Evolutionary conservation across 345 rosid genomes (phyloP).

Genomic region (Citrus cavaleriei): DNA sequence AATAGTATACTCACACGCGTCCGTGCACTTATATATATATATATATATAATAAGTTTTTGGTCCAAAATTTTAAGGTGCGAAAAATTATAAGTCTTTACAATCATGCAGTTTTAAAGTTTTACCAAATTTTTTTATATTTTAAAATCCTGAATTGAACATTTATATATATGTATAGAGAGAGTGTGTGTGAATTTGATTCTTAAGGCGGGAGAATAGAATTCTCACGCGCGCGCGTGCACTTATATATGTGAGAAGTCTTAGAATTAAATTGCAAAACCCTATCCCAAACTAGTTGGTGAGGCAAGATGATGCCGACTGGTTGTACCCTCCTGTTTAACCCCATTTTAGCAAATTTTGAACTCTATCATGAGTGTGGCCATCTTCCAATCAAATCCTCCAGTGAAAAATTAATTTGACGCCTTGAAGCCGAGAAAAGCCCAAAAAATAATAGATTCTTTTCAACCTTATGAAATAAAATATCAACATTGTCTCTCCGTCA

Average conservation of each 20-base stretch:
- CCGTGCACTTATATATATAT: too few relatives aligned
- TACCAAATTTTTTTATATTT: too few relatives aligned
- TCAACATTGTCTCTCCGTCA: neutral
- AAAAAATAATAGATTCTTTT: neutral
- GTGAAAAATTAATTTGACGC: neutral
- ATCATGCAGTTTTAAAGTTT: fast-evolving
- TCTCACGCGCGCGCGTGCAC: too few relatives aligned
- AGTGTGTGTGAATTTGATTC: neutral
- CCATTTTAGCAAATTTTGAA: neutral
- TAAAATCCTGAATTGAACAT: too few relatives aligned
- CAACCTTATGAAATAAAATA: neutral
- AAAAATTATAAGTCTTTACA: fast-evolving
- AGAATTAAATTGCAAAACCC: neutral
- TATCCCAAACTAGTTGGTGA: neutral
- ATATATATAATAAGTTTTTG: too few relatives aligned
- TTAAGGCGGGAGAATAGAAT: too few relatives aligned
- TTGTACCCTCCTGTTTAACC: too few relatives aligned
- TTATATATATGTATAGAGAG: too few relatives aligned
- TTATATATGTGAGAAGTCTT: too few relatives aligned
- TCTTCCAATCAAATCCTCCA: neutral
- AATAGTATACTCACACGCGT: too few relatives aligned
- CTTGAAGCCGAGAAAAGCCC: neutral
- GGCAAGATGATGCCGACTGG: neutral
- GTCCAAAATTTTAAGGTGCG: fast-evolving
- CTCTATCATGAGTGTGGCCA: neutral